Evolutionary conservation across 1,284 basidiomycete genomes (phyloP), one percentile per base, ranked within the genome.

Genomic region (Cryptococcus wingfieldii): DNA sequence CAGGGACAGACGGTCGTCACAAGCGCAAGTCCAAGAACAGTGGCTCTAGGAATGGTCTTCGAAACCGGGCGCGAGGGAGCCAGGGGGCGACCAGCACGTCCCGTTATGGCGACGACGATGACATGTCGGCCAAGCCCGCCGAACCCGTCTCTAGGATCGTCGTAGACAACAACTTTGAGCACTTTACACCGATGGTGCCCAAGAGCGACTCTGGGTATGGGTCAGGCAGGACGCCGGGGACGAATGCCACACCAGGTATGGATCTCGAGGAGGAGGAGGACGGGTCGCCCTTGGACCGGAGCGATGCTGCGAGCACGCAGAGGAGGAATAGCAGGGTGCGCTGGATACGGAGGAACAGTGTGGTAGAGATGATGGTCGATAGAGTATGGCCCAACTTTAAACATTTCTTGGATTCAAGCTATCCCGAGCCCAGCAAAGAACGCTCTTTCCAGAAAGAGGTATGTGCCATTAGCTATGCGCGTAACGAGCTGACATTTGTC

Each of bases 361-460:
- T 58, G 38, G 67, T 67, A 44, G 65, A 66, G 38, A 63, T 63
- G 45, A 12, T 67, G 23, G 50, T 62, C 19, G 69, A 67, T 31
- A 59, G 68, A n/a, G 39, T 65, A 2, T 70, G 66, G 66, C 70
- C 70, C 0, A 69, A 64, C 34, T 19, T 71, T 28, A 56, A 51
- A 39, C 68, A 75, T 55, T 77, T 75, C 55, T 59, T 68, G 54
- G 69, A 77, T 50, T 69, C 67, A 19, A 65, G 61, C 19, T 77
- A 72, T 51, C 63, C 70, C 1, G 76, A 77, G 52, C 50, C 56
- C 7, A 59, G 48, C 19, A 74, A 72, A 52, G 76, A 77, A 54
- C 56, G 62, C 28, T 65, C 68, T 16, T 77, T 69, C 54, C 69
- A 69, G 38, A 72, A 70, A 53, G 74, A 77, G 58, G 70, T 76